Percentiles rank a stretch among this genome's conserved stretches.
Evolutionary conservation across 2,329 filamentous ascomycete genomes (phyloP).

Genomic region (Apiospora phragmitis): DNA sequence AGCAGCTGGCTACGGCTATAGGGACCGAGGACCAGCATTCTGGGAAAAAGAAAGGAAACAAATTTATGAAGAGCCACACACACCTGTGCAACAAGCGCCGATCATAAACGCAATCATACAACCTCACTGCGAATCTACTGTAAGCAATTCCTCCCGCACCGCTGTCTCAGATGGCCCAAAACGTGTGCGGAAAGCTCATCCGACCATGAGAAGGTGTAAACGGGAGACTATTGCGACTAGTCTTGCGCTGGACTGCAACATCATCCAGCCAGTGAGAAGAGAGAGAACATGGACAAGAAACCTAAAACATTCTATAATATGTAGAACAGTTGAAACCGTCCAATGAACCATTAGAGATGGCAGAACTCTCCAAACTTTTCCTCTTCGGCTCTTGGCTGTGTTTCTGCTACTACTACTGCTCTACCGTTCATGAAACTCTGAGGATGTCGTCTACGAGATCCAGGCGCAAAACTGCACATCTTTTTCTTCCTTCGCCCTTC

Average conservation of each 20-base stretch:
- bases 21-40: neutral
- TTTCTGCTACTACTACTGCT: slow-evolving; percentile 1
- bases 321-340: neutral
- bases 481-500: neutral
- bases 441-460: neutral
- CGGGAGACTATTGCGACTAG: slow-evolving; percentile 2
- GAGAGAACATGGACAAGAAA: neutral
- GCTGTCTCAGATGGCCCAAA: neutral
- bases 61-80: neutral
- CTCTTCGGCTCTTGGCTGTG: neutral
- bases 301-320: neutral
- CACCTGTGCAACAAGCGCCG: neutral
- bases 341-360: neutral
- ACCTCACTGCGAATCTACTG: neutral
- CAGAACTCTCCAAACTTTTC: neutral
- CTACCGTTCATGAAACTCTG: neutral
- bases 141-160: neutral
- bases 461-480: neutral
- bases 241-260: neutral
- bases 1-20: neutral
- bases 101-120: neutral
- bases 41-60: neutral
- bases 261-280: neutral
- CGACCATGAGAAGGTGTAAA: neutral
- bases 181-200: neutral